A percentile compares a stretch with the other conserved stretches of the same genome.
These are phyloP conservation scores for Ensete glaucum DNA, from an alignment of 176 grass and related monocot species.

Conservation along the genomic window DNA sequence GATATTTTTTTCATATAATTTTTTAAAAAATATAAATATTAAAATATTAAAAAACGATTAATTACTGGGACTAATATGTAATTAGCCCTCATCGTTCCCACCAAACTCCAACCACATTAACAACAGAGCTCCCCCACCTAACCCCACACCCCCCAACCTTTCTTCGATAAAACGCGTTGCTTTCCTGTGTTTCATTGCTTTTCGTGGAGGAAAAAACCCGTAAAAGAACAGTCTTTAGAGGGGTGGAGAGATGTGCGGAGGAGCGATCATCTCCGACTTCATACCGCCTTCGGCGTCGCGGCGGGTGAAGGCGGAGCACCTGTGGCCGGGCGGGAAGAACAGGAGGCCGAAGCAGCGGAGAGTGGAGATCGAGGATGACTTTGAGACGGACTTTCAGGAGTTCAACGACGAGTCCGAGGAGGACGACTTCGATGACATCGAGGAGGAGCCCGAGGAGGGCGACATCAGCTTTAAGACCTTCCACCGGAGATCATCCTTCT, in stretches of 20 bases:
- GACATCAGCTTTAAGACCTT: background rate
- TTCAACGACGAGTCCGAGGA: constrained; percentile 32
- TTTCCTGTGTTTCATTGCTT: background rate
- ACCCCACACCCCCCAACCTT: no score
- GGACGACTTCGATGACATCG: background rate
- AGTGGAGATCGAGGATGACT: constrained; percentile 20
- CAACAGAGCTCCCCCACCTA: background rate
- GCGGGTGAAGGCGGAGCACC: constrained; percentile 18
- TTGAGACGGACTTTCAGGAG: constrained; percentile 40
- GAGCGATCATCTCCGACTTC: constrained; percentile 20
- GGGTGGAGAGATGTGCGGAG: constrained; percentile 7
- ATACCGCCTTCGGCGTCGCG: background rate
- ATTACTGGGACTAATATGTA: no score
- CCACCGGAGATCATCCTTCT: background rate
- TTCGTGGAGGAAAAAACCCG: background rate
- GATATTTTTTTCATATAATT: no score
- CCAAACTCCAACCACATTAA: no score
- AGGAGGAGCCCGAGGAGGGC: constrained; percentile 1
- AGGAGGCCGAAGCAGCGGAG: constrained; percentile 22
- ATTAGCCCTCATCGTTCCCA: background rate
- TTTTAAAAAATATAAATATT: no score
- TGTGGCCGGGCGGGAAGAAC: constrained; percentile 27
- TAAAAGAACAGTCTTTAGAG: background rate
- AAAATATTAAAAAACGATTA: no score
- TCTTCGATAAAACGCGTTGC: background rate